A percentile compares a stretch with the other conserved stretches of the same genome.
Conservation (phyloP, 768 basidiomycete species). For the Agaricus subrufescens region DNA sequence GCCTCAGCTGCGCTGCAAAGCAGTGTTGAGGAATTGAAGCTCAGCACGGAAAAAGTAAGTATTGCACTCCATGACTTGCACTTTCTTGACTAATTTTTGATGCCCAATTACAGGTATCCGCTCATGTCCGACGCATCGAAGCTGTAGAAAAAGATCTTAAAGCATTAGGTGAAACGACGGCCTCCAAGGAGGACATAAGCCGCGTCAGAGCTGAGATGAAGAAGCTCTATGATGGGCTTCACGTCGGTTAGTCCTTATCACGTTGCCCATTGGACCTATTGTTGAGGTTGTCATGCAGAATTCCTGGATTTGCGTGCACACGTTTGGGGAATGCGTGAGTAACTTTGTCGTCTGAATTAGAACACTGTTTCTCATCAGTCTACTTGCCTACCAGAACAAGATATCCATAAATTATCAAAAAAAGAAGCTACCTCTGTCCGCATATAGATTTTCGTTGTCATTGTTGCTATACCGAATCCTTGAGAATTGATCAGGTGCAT, state of each 20-base stretch:
- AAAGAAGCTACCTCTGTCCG: slow-evolving; percentile 60
- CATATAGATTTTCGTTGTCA: slow-evolving; percentile 26
- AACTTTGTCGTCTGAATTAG: too few relatives aligned
- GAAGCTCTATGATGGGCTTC: slow-evolving; percentile 81
- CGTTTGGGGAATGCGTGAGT: slow-evolving; percentile 85
- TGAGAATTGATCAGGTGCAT: slow-evolving; percentile 1
- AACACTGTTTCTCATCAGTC: too few relatives aligned
- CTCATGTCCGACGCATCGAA: slow-evolving; percentile 80
- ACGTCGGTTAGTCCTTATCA: slow-evolving; percentile 52
- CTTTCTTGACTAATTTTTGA: background rate
- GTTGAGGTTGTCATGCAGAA: slow-evolving; percentile 37
- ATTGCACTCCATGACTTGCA: background rate
- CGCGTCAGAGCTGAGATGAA: slow-evolving; percentile 77
- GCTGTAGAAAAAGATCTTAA: slow-evolving; percentile 88
- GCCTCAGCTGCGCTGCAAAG: slow-evolving; percentile 85
- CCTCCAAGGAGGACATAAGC: slow-evolving; percentile 78
- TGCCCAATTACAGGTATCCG: slow-evolving; percentile 54
- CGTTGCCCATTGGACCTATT: background rate
- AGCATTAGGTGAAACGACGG: slow-evolving; percentile 57
- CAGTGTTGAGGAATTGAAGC: slow-evolving; percentile 82
- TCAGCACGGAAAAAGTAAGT: slow-evolving; percentile 74
- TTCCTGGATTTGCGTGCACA: slow-evolving; percentile 76
- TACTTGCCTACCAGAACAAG: slow-evolving; percentile 56
- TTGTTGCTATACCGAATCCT: slow-evolving; percentile 5
- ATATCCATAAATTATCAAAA: slow-evolving; percentile 68